phyloP scores from a whole-genome alignment of 306 rosid species.

The Fagus crenata region DNA sequence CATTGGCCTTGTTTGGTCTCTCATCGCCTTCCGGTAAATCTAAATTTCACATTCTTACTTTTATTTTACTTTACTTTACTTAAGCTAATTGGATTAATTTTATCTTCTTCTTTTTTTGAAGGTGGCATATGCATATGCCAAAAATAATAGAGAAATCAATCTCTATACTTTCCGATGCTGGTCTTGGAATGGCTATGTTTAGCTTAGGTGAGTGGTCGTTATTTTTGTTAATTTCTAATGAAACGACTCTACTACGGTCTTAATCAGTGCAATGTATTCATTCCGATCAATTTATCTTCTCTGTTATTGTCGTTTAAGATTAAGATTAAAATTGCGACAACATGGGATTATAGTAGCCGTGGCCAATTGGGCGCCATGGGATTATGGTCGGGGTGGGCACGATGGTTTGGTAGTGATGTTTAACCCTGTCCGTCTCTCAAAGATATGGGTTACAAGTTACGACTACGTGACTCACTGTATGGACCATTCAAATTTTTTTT shows the following conservation, averaged over 20 bases:
- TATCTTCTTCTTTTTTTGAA: slow-evolving; percentile 25
- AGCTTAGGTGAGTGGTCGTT: slow-evolving; percentile 78
- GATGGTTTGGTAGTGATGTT: neutral
- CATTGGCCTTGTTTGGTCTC: slow-evolving; percentile 91
- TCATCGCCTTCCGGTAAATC: slow-evolving; percentile 70
- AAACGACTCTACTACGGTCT: neutral
- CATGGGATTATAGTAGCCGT: too few species aligned
- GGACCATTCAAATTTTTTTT: neutral
- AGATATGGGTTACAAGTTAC: neutral
- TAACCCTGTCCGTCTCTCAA: slow-evolving; percentile 8
- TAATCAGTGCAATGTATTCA: too few species aligned
- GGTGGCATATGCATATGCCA: slow-evolving; percentile 95
- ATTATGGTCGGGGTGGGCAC: neutral
- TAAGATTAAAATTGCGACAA: neutral
- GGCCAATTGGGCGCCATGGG: neutral
- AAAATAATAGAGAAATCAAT: slow-evolving; percentile 70
- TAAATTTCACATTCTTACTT: neutral
- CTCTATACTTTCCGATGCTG: slow-evolving; percentile 96
- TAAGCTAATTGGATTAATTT: neutral
- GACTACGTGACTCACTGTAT: neutral
- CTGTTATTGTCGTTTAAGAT: neutral
- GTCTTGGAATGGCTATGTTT: slow-evolving; percentile 99
- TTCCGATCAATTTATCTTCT: too few species aligned
- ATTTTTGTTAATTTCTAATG: slow-evolving; percentile 21
- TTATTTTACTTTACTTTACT: too few species aligned